Evolutionary conservation across 257 asterid genomes (phyloP).

Genomic region (Solanum chilense): DNA sequence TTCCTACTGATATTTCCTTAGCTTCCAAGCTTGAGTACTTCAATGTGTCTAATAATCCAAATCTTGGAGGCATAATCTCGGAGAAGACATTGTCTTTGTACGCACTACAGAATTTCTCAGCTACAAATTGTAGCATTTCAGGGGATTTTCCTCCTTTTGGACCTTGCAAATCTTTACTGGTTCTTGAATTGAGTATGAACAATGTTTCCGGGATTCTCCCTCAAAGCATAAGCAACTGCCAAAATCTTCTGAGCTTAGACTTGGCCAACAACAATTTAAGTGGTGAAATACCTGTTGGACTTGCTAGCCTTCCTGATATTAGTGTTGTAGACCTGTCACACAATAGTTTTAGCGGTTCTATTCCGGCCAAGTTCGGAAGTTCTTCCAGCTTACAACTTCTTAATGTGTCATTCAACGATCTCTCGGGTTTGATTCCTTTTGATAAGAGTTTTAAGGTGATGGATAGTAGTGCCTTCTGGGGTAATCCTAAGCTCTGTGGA

Average conservation of each 20-base stretch:
- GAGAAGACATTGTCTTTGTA: slow-evolving; percentile 46
- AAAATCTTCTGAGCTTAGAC: slow-evolving; percentile 45
- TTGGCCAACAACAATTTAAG: slow-evolving; percentile 54
- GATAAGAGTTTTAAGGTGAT: slow-evolving; percentile 31
- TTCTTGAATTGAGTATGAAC: slow-evolving; percentile 63
- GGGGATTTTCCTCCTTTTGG: slow-evolving; percentile 68
- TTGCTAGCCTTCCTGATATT: slow-evolving; percentile 49
- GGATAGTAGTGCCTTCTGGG: slow-evolving; percentile 65
- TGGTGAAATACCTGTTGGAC: slow-evolving; percentile 54
- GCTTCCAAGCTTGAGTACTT: slow-evolving; percentile 53
- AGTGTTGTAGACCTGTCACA: slow-evolving; percentile 50
- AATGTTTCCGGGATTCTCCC: slow-evolving; percentile 60
- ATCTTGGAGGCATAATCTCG: slow-evolving; percentile 61
- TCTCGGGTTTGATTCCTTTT: slow-evolving; percentile 76
- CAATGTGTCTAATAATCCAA: slow-evolving; percentile 71
- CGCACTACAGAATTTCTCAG: slow-evolving; percentile 64
- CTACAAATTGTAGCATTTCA: slow-evolving; percentile 55
- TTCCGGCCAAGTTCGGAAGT: slow-evolving; percentile 40
- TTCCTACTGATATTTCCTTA: slow-evolving; percentile 37
- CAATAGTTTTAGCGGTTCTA: slow-evolving; percentile 48
- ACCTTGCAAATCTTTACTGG: slow-evolving; percentile 42
- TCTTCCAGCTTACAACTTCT: slow-evolving; percentile 47
- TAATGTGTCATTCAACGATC: slow-evolving; percentile 69
- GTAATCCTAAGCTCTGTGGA: slow-evolving; percentile 84
- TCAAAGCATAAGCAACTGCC: slow-evolving; percentile 50